Evolutionary conservation across 148 eudicot species (phyloP).

Genomic region (Vaccinium myrtillus): DNA sequence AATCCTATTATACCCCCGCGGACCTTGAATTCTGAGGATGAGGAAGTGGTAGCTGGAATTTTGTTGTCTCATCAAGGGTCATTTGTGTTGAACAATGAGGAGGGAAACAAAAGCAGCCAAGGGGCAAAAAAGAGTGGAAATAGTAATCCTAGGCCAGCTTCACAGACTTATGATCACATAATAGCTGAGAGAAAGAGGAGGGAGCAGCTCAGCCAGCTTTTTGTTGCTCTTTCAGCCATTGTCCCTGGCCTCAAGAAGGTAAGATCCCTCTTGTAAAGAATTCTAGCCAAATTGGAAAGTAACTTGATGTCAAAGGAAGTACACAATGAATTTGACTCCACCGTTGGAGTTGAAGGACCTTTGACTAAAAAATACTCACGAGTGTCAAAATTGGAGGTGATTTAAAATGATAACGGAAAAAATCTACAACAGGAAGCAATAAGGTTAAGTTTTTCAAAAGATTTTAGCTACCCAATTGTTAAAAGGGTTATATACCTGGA

Average conservation of each 20-base stretch:
- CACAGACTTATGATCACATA: constrained; percentile 17
- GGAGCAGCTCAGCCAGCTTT: constrained; percentile 22
- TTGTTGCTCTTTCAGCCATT: constrained; percentile 23
- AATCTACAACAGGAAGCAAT: too few species aligned
- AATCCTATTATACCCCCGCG: not conserved
- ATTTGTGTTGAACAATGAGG: constrained; percentile 1
- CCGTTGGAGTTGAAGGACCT: too few species aligned
- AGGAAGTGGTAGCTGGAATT: not conserved
- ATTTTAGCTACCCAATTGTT: too few species aligned
- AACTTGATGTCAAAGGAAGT: too few species aligned
- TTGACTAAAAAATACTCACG: too few species aligned
- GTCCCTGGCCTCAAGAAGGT: constrained; percentile 30
- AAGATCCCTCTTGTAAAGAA: not conserved
- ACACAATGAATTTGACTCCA: too few species aligned
- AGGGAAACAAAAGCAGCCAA: not conserved
- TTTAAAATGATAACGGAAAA: too few species aligned
- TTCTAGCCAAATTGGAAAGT: not conserved
- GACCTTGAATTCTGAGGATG: constrained; percentile 1
- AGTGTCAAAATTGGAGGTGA: too few species aligned
- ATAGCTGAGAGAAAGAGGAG: constrained; percentile 24
- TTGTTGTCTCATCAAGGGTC: not conserved
- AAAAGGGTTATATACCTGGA: too few species aligned
- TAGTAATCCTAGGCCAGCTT: constrained; percentile 20
- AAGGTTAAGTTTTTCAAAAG: too few species aligned
- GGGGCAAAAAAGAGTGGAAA: not conserved